phyloP scores from a whole-genome alignment of 441 rosid species.

The Croton setiger region DNA sequence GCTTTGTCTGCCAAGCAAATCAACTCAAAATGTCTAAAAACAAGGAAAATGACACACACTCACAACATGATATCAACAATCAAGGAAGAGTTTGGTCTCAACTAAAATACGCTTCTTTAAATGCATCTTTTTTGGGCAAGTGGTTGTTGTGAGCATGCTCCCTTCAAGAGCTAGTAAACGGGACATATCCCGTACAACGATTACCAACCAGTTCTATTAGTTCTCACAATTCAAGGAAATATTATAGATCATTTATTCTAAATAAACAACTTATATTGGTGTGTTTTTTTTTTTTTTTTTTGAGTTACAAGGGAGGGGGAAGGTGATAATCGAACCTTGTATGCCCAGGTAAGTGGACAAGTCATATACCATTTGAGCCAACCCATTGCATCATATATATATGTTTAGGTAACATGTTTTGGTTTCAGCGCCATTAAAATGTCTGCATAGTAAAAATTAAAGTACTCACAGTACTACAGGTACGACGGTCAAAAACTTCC shows the following conservation, averaged over 20 bases:
- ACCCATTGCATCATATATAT: too few species aligned
- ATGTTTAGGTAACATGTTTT: neutral
- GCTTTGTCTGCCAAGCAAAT: conserved; percentile 9
- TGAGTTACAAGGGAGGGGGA: too few species aligned
- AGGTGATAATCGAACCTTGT: too few species aligned
- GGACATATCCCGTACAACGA: neutral
- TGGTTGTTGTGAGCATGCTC: neutral
- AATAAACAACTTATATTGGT: neutral
- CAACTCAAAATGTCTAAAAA: conserved; percentile 6
- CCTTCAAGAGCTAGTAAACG: neutral
- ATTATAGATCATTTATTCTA: neutral
- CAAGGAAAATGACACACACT: neutral
- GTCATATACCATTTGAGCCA: too few species aligned
- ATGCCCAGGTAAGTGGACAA: too few species aligned
- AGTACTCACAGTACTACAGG: conserved; percentile 82
- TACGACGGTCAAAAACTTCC: conserved; percentile 83
- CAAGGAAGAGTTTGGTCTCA: neutral
- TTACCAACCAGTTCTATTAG: neutral
- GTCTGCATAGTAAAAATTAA: conserved; percentile 2
- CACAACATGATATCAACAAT: neutral
- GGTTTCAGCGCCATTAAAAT: neutral
- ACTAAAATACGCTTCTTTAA: neutral
- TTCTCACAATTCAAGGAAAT: neutral
- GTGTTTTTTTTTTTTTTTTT: too few species aligned
- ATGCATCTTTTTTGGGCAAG: neutral